Evolutionary conservation across 441 rosid genomes (phyloP).

Genomic region (Breynia disticha): DNA sequence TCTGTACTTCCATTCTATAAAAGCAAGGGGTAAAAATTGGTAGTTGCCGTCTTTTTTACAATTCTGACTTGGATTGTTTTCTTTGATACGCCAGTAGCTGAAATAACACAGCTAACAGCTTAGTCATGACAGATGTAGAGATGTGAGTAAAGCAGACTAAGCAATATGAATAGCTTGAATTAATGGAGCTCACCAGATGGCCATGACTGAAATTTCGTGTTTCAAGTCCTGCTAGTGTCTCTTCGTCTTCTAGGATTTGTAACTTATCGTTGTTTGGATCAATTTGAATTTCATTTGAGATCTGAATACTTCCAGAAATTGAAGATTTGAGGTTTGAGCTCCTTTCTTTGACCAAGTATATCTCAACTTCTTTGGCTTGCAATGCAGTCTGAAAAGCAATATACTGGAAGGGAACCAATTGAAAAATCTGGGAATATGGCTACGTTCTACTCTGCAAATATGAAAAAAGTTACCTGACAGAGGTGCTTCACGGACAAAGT

Average conservation of each 20-base stretch:
- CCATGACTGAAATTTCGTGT: conserved; percentile 24
- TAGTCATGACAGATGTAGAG: too few relatives aligned
- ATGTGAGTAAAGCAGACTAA: too few relatives aligned
- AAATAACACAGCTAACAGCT: background rate
- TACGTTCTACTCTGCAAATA: conserved; percentile 2
- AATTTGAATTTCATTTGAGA: conserved; percentile 10
- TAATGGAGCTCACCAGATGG: conserved; percentile 27
- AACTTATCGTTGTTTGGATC: conserved; percentile 31
- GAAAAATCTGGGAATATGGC: background rate
- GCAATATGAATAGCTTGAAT: too few relatives aligned
- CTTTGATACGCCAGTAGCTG: conserved; percentile 40
- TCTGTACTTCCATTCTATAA: conserved; percentile 4
- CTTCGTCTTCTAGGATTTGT: conserved; percentile 36
- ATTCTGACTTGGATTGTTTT: conserved; percentile 12
- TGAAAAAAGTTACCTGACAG: conserved; percentile 46
- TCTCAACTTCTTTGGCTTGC: conserved; percentile 44
- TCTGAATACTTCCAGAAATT: conserved; percentile 7
- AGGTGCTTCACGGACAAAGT: conserved; percentile 39
- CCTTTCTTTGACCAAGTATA: conserved; percentile 35
- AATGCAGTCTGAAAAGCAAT: conserved; percentile 44
- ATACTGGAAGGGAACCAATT: conserved; percentile 24
- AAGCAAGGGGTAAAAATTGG: background rate
- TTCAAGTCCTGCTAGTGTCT: conserved; percentile 33
- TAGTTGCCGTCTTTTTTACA: conserved; percentile 4
- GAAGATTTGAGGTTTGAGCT: conserved; percentile 19